phyloP scores from a whole-genome alignment of 2,329 filamentous ascomycete species.

The Metarhizium rileyi region DNA sequence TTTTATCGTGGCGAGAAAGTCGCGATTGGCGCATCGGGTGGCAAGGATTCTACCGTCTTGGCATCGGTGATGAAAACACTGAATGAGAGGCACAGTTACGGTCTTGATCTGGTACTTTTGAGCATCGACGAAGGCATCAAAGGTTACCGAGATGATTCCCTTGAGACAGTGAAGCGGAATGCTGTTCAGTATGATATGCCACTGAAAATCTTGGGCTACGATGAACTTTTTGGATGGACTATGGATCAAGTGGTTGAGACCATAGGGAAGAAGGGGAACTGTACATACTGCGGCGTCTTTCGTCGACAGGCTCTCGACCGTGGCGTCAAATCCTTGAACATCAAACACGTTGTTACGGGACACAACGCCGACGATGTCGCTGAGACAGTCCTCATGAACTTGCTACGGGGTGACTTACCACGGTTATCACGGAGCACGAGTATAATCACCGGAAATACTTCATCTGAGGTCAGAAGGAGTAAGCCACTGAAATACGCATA shows the following conservation, averaged over 20 bases:
- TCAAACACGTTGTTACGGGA: constrained; percentile 90
- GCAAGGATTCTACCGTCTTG: constrained; percentile 94
- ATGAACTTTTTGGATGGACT: constrained; percentile 93
- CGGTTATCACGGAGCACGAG: constrained; percentile 80
- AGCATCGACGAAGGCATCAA: constrained; percentile 97
- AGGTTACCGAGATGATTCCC: constrained; percentile 88
- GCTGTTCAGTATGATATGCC: constrained; percentile 84
- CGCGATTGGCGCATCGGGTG: constrained; percentile 91
- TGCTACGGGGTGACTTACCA: constrained; percentile 81
- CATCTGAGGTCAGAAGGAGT: constrained; percentile 85
- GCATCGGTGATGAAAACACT: constrained; percentile 91
- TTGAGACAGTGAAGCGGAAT: constrained; percentile 95
- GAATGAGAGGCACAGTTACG: constrained; percentile 83
- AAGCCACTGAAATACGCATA: constrained; percentile 98
- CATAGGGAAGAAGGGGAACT: constrained; percentile 96
- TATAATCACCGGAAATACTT: constrained; percentile 69
- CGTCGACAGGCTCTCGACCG: constrained; percentile 87
- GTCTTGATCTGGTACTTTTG: constrained; percentile 73
- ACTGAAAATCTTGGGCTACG: constrained; percentile 85
- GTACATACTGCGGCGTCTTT: constrained; percentile 97
- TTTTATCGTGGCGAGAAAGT: constrained; percentile 78
- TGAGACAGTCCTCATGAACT: constrained; percentile 96
- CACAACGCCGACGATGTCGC: constrained; percentile 97
- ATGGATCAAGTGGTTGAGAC: constrained; percentile 98
- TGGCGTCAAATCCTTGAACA: constrained; percentile 76